phyloP scores from a whole-genome alignment of 2,329 filamentous ascomycete genomes.

The Colletotrichum theobromicola region DNA sequence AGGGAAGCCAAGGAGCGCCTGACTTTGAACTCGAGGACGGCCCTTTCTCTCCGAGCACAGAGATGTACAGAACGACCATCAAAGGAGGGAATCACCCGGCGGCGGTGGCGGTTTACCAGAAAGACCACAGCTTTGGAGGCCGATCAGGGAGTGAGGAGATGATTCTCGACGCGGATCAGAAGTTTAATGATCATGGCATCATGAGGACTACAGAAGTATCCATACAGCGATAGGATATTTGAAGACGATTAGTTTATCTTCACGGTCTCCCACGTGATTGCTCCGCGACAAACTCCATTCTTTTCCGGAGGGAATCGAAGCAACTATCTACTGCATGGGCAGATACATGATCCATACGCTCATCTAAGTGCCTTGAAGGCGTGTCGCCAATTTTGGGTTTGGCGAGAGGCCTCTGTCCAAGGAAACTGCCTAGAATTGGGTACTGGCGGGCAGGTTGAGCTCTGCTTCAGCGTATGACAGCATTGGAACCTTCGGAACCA shows the following conservation, averaged over 20 bases:
- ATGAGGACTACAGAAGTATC: conserved; percentile 16
- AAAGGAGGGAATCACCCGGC: neutral
- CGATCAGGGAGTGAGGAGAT: conserved; percentile 13
- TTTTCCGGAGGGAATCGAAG: neutral
- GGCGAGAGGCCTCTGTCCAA: neutral
- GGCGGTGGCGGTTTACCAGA: neutral
- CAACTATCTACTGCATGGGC: neutral
- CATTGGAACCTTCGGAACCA: accelerated
- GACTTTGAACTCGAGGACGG: conserved; percentile 8
- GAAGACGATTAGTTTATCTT: neutral
- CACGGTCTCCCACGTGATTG: neutral
- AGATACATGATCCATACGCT: neutral
- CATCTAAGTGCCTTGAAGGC: neutral
- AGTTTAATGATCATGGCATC: neutral
- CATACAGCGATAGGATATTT: neutral
- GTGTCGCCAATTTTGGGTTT: neutral
- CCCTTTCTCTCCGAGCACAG: neutral
- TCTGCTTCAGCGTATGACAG: accelerated
- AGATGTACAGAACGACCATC: neutral
- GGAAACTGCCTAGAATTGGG: neutral
- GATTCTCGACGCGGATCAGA: neutral
- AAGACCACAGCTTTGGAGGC: neutral
- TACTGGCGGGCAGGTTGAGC: neutral
- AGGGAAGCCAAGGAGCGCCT: conserved; percentile 3
- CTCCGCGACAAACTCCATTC: neutral